Conservation (phyloP, 805 yeast species). For the Candida ipomoeae region DNA sequence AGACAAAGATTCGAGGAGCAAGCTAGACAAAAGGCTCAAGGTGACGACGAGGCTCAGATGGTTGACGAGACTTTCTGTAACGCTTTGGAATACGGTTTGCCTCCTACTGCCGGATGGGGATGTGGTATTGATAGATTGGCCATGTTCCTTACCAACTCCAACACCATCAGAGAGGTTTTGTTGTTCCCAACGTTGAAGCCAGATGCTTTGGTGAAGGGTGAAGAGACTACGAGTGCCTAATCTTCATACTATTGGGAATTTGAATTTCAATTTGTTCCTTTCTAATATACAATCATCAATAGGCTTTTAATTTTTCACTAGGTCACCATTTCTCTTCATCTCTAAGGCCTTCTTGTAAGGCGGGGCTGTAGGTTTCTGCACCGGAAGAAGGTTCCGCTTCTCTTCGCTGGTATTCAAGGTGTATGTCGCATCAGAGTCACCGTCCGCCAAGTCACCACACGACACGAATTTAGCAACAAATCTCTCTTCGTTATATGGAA, state of each 20-base stretch:
- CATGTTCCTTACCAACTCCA: constrained; percentile 95
- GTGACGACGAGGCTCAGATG: constrained; percentile 98
- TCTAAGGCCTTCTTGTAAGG: constrained; percentile 92
- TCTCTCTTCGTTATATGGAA: constrained; percentile 58
- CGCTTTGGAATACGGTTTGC: constrained; percentile 96
- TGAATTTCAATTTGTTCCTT: not conserved
- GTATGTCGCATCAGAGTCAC: constrained; percentile 95
- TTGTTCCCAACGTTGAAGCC: constrained; percentile 99
- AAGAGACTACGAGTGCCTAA: constrained; percentile 20
- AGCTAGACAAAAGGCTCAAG: constrained; percentile 97
- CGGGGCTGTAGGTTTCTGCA: constrained; percentile 94
- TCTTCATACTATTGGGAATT: not conserved
- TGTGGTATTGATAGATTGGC: constrained; percentile 98
- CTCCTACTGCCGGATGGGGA: constrained; percentile 99
- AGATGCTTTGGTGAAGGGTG: constrained; percentile 49
- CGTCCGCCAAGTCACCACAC: constrained; percentile 85
- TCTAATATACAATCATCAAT: not conserved
- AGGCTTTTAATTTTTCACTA: constrained; percentile 7
- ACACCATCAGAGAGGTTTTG: constrained; percentile 95
- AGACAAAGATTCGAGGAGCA: constrained; percentile 97
- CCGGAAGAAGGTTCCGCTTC: constrained; percentile 71
- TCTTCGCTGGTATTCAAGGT: constrained; percentile 41
- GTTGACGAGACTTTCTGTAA: constrained; percentile 96
- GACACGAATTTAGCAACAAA: constrained; percentile 88
- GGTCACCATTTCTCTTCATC: constrained; percentile 70